A percentile compares a stretch with the other conserved stretches of the same genome.
Evolutionary conservation across 352 stramenopile species (phyloP).

Genomic region (Phytophthora hybrid): DNA sequence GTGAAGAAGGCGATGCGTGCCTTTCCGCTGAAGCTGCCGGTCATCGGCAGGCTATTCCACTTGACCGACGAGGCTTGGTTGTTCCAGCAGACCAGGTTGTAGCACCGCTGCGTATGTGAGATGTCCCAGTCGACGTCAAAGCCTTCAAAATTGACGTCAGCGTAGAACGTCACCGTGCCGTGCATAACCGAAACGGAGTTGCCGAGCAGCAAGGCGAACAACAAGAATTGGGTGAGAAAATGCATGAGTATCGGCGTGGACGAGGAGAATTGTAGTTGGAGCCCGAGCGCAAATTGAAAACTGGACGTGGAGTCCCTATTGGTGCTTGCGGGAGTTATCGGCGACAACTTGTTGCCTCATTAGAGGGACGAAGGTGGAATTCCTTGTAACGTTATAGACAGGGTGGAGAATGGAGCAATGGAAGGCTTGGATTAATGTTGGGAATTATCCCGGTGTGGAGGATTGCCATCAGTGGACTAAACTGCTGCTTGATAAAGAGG

Average conservation of each 20-base stretch:
- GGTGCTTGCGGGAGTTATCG: background rate
- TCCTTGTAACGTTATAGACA: too few relatives aligned
- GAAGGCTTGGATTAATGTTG: too few relatives aligned
- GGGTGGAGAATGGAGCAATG: too few relatives aligned
- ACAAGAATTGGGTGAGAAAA: background rate
- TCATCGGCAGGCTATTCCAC: slow-evolving; percentile 29
- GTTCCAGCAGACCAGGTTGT: slow-evolving; percentile 40
- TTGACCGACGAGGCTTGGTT: slow-evolving; percentile 38
- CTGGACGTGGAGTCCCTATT: background rate
- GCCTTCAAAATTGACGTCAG: slow-evolving; percentile 18
- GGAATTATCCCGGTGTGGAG: too few relatives aligned
- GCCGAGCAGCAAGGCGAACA: background rate
- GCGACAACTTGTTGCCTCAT: background rate
- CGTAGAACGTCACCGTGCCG: slow-evolving; percentile 35
- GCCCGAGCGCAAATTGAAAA: slow-evolving; percentile 5
- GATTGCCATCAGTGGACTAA: too few relatives aligned
- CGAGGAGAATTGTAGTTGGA: background rate
- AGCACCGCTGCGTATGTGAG: slow-evolving; percentile 33
- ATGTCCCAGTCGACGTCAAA: slow-evolving; percentile 20
- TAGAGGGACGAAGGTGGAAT: background rate
- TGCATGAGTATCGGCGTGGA: background rate
- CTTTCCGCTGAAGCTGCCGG: slow-evolving; percentile 27
- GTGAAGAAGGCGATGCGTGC: slow-evolving; percentile 42
- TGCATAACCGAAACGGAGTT: slow-evolving; percentile 25
- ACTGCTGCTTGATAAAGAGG: too few relatives aligned